Base-by-base conservation (phyloP, 768 basidiomycete species). In the Collybiopsis luxurians region DNA sequence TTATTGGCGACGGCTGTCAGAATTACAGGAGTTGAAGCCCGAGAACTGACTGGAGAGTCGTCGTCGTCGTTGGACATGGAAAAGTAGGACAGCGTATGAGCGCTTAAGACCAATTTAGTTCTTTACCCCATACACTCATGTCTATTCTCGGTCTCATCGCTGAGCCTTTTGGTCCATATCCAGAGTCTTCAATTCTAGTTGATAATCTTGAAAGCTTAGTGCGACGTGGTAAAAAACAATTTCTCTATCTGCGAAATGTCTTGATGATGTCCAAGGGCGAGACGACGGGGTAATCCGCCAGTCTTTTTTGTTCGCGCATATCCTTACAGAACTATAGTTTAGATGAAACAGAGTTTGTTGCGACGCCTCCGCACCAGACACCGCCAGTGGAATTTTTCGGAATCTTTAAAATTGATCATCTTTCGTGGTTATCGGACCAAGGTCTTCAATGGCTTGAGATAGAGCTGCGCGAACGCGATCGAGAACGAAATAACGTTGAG, bases 401-500 rank as follows among this genome's bases (percentile, higher is more conserved):
- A 13, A 44, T 51, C 13, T 26, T 57, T 2, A 49, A 42, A 36
- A 44, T 57, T 21, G 30, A 50, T 28, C 30, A 43, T 11, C 27
- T 57, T 9, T n/a, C 12, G 13, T 57, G 56, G 56, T 38, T 57
- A 11, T 39, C 47, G 9, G 24, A 21, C n/a, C 24, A 12, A 42
- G 56, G 56, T n/a, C 36, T n/a, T 21, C 15, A 44, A 40, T 28
- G 21, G 48, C 56, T 57, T 26, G 17, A 49, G n/a, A 21, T 39
- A 30, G 39, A 47, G n/a, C 31, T 57, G 34, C 56, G 56, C 24
- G 47, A 57, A 57, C 56, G 56, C 24, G 56, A 57, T 34, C 21
- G 39, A 43, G 27, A n/a, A 30, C 13, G 7, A 19, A 50, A 57
- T 28, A 51, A 51, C 5, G 17, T 36, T 5, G 34, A 36, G 13